phyloP scores from a whole-genome alignment of 225 moss, liverwort and hornwort species.

The Climacium dendroides region DNA sequence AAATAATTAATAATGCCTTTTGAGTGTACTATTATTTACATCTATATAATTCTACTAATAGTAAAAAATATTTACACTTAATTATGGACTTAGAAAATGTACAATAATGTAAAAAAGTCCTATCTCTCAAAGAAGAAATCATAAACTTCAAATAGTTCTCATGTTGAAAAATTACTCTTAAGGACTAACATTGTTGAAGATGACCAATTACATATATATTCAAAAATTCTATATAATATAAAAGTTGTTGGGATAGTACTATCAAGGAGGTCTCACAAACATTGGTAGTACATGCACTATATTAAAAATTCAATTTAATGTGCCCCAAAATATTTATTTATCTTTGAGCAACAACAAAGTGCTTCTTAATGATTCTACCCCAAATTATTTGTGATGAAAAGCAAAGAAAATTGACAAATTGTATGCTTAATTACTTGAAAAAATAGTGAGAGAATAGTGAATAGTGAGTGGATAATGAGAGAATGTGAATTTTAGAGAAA shows the following conservation, averaged over 20 bases:
- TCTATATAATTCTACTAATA: background rate
- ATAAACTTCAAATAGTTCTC: background rate
- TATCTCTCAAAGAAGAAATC: background rate
- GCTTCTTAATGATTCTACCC: background rate
- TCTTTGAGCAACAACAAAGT: background rate
- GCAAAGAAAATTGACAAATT: background rate
- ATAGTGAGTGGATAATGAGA: too few relatives aligned
- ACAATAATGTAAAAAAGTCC: background rate
- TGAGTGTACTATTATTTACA: background rate
- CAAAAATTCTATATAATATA: background rate
- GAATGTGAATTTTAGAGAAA: too few relatives aligned
- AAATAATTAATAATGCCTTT: background rate
- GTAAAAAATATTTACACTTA: background rate
- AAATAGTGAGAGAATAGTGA: too few relatives aligned
- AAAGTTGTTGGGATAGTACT: background rate
- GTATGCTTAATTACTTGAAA: background rate
- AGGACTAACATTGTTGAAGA: background rate
- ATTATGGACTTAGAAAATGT: background rate
- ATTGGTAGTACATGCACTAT: background rate
- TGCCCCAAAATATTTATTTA: background rate
- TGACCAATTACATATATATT: background rate
- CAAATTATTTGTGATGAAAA: background rate
- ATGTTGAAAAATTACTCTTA: background rate
- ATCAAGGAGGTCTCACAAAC: background rate
- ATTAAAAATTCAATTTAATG: background rate